Percentiles rank a stretch among this genome's conserved stretches.
Conservation (phyloP, 306 rosid species). For the Citrullus mucosospermus region DNA sequence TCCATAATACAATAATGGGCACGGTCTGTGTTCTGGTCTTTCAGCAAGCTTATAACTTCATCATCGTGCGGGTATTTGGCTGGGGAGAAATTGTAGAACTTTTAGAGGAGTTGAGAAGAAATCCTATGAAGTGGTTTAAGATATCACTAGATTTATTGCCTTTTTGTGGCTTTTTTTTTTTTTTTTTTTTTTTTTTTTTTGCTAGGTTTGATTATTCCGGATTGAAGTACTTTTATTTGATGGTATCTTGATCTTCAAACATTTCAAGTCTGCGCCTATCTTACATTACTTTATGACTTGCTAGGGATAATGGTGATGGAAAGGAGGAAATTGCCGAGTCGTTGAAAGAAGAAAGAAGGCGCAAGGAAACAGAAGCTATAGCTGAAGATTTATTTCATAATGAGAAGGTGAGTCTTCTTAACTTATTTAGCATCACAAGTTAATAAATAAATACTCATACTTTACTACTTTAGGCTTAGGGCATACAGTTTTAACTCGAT, state of each 20-base stretch:
- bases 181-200: no score
- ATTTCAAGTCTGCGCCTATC: neutral
- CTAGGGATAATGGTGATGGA: constrained; percentile 53
- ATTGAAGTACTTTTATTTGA: neutral
- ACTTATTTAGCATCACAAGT: neutral
- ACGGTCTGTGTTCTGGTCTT: no score
- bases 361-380: constrained; percentile 70
- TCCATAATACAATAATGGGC: no score
- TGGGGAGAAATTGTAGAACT: no score
- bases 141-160: neutral
- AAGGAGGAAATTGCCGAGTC: constrained; percentile 42
- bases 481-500: constrained; percentile 5
- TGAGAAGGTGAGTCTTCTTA: constrained; percentile 28
- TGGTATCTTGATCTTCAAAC: neutral
- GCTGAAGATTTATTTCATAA: constrained; percentile 80
- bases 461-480: neutral
- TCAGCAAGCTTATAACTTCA: no score
- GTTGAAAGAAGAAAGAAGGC: constrained; percentile 54
- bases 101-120: no score
- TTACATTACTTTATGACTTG: neutral
- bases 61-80: no score
- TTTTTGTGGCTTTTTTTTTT: neutral
- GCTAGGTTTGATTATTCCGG: neutral
- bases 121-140: neutral
- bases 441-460: neutral